A percentile compares a stretch with the other conserved stretches of the same genome.
These are phyloP conservation scores for Stagonosporopsis vannaccii DNA, from an alignment of 2,329 filamentous ascomycete species.

Conservation along the genomic window DNA sequence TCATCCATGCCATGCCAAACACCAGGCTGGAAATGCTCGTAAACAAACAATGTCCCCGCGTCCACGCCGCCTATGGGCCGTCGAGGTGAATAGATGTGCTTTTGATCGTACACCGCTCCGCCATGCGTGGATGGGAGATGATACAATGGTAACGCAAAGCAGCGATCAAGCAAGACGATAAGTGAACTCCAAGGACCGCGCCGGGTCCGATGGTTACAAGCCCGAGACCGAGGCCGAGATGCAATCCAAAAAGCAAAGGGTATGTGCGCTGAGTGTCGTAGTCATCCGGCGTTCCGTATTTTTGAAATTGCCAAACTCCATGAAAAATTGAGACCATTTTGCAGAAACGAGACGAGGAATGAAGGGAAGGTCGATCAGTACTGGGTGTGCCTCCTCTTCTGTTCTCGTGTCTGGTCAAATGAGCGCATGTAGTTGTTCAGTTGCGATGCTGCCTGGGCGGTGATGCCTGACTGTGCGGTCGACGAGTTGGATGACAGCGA, in stretches of 20 bases:
- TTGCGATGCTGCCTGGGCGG: constrained; percentile 79
- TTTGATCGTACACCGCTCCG: constrained; percentile 42
- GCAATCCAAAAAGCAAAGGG: constrained; percentile 32
- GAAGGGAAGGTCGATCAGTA: constrained; percentile 26
- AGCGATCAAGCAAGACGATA: constrained; percentile 15
- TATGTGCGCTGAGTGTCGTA: constrained; percentile 20
- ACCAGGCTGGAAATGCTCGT: constrained; percentile 32
- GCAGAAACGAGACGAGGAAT: constrained; percentile 11
- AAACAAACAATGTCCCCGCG: constrained; percentile 15
- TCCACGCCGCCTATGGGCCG: constrained; percentile 6
- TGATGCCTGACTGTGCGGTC: constrained; percentile 63
- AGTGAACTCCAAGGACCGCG: constrained; percentile 13
- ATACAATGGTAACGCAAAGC: constrained; percentile 33
- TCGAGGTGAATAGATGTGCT: constrained; percentile 36
- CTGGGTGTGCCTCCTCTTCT: constrained; percentile 52
- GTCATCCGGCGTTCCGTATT: constrained; percentile 24
- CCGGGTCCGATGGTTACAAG: constrained; percentile 16
- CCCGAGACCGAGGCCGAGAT: constrained; percentile 21
- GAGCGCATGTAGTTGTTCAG: constrained; percentile 85
- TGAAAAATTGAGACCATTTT: constrained; percentile 14
- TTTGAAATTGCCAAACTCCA: constrained; percentile 31
- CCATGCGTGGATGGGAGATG: constrained; percentile 28
- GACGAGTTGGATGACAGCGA: constrained; percentile 79
- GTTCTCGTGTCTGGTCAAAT: constrained; percentile 81
- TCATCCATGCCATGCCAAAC: constrained; percentile 22